Evolutionary conservation across 257 asterid species (phyloP).

Genomic region (Solanum okadae): DNA sequence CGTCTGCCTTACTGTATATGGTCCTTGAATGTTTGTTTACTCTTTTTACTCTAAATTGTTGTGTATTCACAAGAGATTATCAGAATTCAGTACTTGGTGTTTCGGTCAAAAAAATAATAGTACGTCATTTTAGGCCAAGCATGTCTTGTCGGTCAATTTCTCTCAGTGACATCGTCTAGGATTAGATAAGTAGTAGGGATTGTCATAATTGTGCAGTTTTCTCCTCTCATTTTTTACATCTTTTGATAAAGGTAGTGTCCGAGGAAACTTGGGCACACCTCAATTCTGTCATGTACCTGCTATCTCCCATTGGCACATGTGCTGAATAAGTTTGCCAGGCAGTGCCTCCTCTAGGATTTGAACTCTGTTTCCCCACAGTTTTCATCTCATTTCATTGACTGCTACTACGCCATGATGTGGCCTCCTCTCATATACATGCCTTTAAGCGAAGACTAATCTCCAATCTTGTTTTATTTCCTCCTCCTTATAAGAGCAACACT

Average conservation of each 20-base stretch:
- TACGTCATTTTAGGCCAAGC: neutral
- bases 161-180: neutral
- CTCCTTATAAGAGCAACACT: neutral
- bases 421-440: neutral
- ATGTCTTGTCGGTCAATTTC: neutral
- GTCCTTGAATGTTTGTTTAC: neutral
- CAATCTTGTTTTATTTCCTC: neutral
- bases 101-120: neutral
- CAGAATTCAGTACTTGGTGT: neutral
- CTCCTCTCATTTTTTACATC: neutral
- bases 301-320: neutral
- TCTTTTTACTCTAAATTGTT: neutral
- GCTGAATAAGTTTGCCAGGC: neutral
- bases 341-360: neutral
- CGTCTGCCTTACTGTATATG: neutral
- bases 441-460: neutral
- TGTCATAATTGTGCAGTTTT: neutral
- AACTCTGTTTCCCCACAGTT: neutral
- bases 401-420: neutral
- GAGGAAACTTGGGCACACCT: neutral
- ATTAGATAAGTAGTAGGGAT: neutral
- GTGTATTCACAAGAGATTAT: neutral
- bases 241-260: neutral
- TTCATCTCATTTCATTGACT: neutral
- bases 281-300: neutral